Evolutionary conservation across 176 grass and related monocot species (phyloP), one percentile per base, ranked within the genome.

Genomic region (Ampelocalamus luodianensis): DNA sequence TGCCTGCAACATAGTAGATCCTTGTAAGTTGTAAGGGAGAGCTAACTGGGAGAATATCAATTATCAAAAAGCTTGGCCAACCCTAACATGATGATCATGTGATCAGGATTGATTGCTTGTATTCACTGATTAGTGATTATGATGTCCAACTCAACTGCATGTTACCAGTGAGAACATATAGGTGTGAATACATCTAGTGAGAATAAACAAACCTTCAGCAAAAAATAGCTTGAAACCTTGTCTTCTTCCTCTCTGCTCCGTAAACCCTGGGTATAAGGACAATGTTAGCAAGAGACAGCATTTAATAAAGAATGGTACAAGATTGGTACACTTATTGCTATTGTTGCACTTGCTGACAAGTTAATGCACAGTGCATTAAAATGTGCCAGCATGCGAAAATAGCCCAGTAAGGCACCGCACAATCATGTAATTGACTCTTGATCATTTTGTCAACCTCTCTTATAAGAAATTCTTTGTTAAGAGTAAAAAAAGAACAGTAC

Each of bases 241-340:
- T 98, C 96, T 77, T 98, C 96, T 87, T 95, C 93, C 79, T 98
- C 96, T 79, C 96, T 95, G 62, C 79, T 90, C 43, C 91, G 81
- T 66, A 94, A 90, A 82, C 86, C 96, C 96, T 95, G 63, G 65
- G 79, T 61, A 48, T 1, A 82, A 69, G 70, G 39, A 60, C 6
- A 45, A 80, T 56, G 58, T 9, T 82, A 48, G 26, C 62, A 76
- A 68, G 50, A 50, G 40, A n/a, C 18, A 55, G 10, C 34, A 76
- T 24, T 48, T 29, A 44, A 48, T 42, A 65, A 72, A 65, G 42
- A 46, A 43, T 29, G 20, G 15, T 42, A 17, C 68, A 64, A 22
- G 26, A 5, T 81, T 74, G 60, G 1, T 76, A 76, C 10, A 1
- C 29, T 29, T 29, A 29, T 56, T 76, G 26, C 22, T 29, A 77